Conservation (phyloP, 768 basidiomycete species). For the Dictyophora rubrovolvata region DNA sequence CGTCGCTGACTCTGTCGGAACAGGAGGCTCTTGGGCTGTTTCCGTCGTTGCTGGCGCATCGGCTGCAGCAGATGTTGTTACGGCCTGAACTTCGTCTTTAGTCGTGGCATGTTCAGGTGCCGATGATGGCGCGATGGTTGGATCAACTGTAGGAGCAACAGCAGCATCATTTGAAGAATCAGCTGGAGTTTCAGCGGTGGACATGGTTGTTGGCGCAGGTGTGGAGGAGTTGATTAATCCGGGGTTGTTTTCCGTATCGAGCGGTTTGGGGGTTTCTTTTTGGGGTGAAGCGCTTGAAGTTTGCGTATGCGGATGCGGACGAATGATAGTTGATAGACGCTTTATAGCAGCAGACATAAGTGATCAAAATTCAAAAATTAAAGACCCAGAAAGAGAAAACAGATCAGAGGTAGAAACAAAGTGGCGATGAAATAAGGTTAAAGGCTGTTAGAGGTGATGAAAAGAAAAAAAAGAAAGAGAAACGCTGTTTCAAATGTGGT, state of each 20-base stretch:
- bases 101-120: not conserved
- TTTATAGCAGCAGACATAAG: conserved; percentile 5
- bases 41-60: not conserved
- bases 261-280: not conserved
- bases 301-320: not conserved
- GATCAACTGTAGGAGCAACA: not conserved
- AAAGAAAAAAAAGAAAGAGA: too few relatives aligned
- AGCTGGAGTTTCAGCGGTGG: not conserved
- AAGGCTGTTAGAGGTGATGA: too few relatives aligned
- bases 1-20: not conserved
- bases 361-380: too few relatives aligned
- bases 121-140: not conserved
- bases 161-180: not conserved
- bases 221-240: not conserved
- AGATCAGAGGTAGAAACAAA: not conserved
- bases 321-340: conserved; percentile 8
- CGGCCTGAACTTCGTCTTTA: not conserved
- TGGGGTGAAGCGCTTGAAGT: not conserved
- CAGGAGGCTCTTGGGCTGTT: not conserved
- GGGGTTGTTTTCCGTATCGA: too few relatives aligned
- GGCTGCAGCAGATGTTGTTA: not conserved
- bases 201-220: not conserved
- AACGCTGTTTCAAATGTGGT: too few relatives aligned
- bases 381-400: not conserved
- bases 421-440: not conserved